phyloP scores from a whole-genome alignment of 345 rosid species.

The Populus tremula region DNA sequence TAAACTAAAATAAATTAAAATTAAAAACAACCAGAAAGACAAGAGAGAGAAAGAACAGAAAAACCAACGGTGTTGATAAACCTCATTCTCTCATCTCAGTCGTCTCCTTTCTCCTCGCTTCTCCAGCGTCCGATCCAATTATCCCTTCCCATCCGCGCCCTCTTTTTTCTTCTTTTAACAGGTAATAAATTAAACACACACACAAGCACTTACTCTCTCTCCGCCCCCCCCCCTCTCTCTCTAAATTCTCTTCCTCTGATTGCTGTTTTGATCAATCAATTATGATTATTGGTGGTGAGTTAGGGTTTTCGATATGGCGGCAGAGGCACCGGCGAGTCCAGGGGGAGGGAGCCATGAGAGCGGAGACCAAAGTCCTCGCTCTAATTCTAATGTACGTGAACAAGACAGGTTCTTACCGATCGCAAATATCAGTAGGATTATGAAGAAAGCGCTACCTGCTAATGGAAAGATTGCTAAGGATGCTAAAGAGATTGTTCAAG shows the following conservation, averaged over 20 bases:
- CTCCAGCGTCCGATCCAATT: conserved; percentile 93
- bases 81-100: conserved; percentile 50
- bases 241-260: neutral
- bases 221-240: neutral
- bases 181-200: conserved; percentile 1
- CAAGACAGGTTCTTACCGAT: conserved; percentile 92
- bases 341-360: conserved; percentile 79
- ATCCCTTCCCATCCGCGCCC: conserved; percentile 55
- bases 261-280: neutral
- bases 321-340: conserved; percentile 59
- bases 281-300: conserved; percentile 1
- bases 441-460: conserved; percentile 88
- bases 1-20: neutral
- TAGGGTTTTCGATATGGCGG: conserved; percentile 47
- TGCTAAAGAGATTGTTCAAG: conserved; percentile 95
- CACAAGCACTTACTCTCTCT: too few species aligned
- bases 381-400: conserved; percentile 61
- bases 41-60: neutral
- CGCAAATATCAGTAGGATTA: conserved; percentile 90
- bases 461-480: conserved; percentile 96
- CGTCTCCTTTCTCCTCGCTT: conserved; percentile 56
- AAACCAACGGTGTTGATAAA: conserved; percentile 76
- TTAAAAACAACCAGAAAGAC: conserved; percentile 3
- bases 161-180: conserved; percentile 31
- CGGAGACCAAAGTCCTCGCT: conserved; percentile 87